phyloP scores from a whole-genome alignment of 352 stramenopile species.

The Pythium aphanidermatum region DNA sequence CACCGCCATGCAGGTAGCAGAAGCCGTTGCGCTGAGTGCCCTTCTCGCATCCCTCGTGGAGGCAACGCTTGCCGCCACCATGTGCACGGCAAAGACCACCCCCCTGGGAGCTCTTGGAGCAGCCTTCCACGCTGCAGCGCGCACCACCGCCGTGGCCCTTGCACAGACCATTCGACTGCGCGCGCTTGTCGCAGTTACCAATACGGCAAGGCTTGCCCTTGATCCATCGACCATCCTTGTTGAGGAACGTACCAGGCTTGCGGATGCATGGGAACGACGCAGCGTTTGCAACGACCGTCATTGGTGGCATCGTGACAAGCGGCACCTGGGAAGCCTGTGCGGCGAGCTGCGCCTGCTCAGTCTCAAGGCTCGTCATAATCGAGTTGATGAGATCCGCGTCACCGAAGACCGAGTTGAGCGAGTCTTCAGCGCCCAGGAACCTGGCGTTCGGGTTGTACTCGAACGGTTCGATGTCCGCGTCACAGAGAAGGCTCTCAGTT shows the following conservation, averaged over 20 bases:
- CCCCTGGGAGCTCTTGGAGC: constrained; percentile 69
- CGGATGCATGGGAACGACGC: constrained; percentile 43
- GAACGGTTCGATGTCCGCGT: constrained; percentile 64
- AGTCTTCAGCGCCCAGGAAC: constrained; percentile 24
- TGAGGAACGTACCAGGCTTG: constrained; percentile 79
- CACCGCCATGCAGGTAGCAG: constrained; percentile 73
- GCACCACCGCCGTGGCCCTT: constrained; percentile 78
- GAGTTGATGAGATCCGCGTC: constrained; percentile 74
- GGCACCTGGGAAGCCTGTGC: constrained; percentile 6
- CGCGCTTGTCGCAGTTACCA: constrained; percentile 65
- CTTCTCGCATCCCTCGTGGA: constrained; percentile 68
- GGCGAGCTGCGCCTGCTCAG: constrained; percentile 27
- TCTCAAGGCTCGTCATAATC: constrained; percentile 70
- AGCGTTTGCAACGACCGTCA: constrained; percentile 21
- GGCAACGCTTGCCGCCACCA: constrained; percentile 74
- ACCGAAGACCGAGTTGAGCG: constrained; percentile 69
- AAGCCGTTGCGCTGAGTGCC: constrained; percentile 76
- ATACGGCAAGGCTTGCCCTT: constrained; percentile 80
- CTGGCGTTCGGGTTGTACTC: constrained; percentile 36
- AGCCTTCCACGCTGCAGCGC: constrained; percentile 67
- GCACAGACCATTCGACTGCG: constrained; percentile 74
- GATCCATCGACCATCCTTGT: constrained; percentile 86
- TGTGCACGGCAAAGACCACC: constrained; percentile 72
- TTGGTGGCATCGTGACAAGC: constrained; percentile 22
- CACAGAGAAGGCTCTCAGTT: constrained; percentile 17